phyloP scores from a whole-genome alignment of 2,329 filamentous ascomycete species.

The Sporothrix dimorphospora region DNA sequence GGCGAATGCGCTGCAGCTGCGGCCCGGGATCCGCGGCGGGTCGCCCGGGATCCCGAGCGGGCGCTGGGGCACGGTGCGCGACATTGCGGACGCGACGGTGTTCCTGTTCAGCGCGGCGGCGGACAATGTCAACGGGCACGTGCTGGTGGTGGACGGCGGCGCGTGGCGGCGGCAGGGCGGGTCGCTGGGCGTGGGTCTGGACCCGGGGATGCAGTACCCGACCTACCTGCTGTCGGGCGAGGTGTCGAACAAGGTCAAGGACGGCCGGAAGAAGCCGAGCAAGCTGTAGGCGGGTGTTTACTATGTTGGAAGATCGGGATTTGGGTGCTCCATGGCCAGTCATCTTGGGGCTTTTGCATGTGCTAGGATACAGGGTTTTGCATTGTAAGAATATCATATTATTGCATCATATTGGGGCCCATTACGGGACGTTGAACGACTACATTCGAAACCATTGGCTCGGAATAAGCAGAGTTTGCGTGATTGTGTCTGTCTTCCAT shows the following conservation, averaged over 20 bases:
- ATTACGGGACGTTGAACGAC: background rate
- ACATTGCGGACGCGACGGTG: constrained; percentile 91
- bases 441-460: too few relatives aligned
- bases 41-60: constrained; percentile 67
- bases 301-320: background rate
- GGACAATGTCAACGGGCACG: constrained; percentile 82
- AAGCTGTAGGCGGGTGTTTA: constrained; percentile 29
- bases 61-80: constrained; percentile 76
- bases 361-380: background rate
- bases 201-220: constrained; percentile 55
- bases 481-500: too few relatives aligned
- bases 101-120: constrained; percentile 86
- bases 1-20: constrained; percentile 30
- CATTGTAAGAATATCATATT: constrained; percentile 11
- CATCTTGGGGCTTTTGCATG: background rate
- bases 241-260: constrained; percentile 47
- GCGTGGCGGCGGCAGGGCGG: constrained; percentile 58
- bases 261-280: constrained; percentile 42
- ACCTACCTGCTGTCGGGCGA: constrained; percentile 51
- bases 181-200: constrained; percentile 50
- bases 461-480: too few relatives aligned
- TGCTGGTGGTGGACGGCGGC: constrained; percentile 72
- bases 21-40: constrained; percentile 40
- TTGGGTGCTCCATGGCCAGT: background rate
- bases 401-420: background rate